Base-by-base conservation (phyloP, 2,329 filamentous ascomycete species). In the Xylariomycetidae sp. region DNA sequence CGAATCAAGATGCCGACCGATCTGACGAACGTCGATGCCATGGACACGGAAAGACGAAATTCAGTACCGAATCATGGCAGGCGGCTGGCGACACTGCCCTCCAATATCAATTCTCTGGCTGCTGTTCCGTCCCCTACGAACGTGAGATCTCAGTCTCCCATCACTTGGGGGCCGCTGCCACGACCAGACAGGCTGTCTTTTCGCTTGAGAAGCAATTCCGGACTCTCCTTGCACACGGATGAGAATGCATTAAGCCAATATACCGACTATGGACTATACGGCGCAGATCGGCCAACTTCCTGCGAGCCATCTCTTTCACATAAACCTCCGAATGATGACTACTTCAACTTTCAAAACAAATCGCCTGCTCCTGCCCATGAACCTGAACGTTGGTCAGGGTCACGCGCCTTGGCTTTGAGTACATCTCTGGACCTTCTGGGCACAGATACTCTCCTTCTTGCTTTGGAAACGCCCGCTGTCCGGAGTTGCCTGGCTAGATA, bases 401-500 rank as follows among this genome's bases (percentile, higher is more conserved):
- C 36, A 15, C 16, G 39, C 12, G 30, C 31, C 13, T 32, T 41
- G 16, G 10, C n/a, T 18, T 20, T 32, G n/a, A 31, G 50, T 27
- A 48, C 55, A 1, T 56, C 66, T 22, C 58, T 65, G 1, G 64
- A 72, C 32, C 68, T 76, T 39, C 63, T 73, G 33, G 63, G 67
- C 15, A 53, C 57, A 4, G 68, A 72, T 17, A 63, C 70, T 16
- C 68, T 76, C 35, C 63, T 67, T 28, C 55, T 69, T 41, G 68
- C 69, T 2, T 58, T 76, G 29, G 60, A 64, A 40, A 66, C 73
- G 39, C 64, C 67, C 0, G 57, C 57, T 4, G 68, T 68, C 2
- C 58, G 64, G 35, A 61, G 66, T 19, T 52, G 77, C 14, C 58
- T 64, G 35, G 61, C 59, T 26, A n/a, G n/a, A n/a, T 76, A 73